Base-by-base conservation (phyloP, 2,329 filamentous ascomycete species). In the Lachnellula willkommii region DNA sequence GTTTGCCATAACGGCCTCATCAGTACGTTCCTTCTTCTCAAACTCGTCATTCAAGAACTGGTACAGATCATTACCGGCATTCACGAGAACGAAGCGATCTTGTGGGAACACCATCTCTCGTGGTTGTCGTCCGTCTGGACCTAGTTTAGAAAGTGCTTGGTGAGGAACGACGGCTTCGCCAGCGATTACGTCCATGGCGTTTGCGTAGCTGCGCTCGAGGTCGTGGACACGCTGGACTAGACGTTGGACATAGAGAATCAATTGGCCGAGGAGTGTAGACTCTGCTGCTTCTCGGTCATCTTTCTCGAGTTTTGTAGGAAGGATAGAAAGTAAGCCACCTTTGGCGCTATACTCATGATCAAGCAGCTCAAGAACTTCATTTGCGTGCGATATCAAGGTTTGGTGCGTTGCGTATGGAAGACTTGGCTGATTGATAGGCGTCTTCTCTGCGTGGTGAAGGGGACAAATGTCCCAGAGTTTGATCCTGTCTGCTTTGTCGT, bases 291-390 rank as follows among this genome's bases (percentile, higher is more conserved):
- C 63, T 28, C 75, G 69, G 50, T 77, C 70, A 12, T 70, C 66
- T 15, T 63, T 62, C 5, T 70, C 68, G 2, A 67, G 66, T 15
- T 73, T 70, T 2, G 71, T 71, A 0, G 81, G 82, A 1, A 85
- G 73, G 7, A 84, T 69, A 17, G 77, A 75, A 43, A 84, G 71
- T 17, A 85, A 69, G 2, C 82, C 82, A 15, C 82, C 82, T 37
- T 79, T 77, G 26, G 75, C 72, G 45, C 75, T 74, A 62, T 78
- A 81, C 66, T 84, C 81, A 64, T 84, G 79, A 60, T 85, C 82
- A 6, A 85, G 74, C 2, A 79, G 72, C 70, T 84, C 81, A 5
- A 85, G 76, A 50, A 81, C 79, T 56, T 78, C 74, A 64, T 84
- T 84, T 57, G 81, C 80, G 65, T 84, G 82, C 71, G 75, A 73